A percentile compares a stretch with the other conserved stretches of the same genome.
phyloP scores from a whole-genome alignment of 2,329 filamentous ascomycete genomes.

The Colletotrichum zoysiae region DNA sequence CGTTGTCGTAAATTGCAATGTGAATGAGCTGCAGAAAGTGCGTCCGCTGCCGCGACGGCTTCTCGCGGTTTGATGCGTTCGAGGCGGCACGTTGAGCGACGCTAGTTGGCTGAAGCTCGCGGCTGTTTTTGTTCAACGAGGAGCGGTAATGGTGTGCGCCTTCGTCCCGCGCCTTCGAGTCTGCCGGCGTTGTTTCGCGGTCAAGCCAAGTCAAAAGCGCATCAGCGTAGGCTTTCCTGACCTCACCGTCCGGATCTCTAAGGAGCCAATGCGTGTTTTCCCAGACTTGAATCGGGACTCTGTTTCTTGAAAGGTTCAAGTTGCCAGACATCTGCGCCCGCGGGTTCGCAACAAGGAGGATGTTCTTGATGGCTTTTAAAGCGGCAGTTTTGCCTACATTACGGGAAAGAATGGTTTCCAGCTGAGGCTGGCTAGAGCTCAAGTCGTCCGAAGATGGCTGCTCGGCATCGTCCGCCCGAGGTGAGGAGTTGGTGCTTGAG shows the following conservation, averaged over 20 bases:
- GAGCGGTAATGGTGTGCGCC: slow-evolving; percentile 60
- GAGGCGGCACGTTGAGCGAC: slow-evolving; percentile 76
- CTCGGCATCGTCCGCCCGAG: slow-evolving; percentile 60
- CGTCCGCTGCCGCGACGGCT: slow-evolving; percentile 65
- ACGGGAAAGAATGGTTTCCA: slow-evolving; percentile 67
- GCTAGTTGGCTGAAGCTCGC: slow-evolving; percentile 56
- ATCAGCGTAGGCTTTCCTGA: slow-evolving; percentile 88
- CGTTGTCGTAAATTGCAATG: slow-evolving; percentile 89
- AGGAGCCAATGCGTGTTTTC: slow-evolving; percentile 97
- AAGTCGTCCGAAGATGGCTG: slow-evolving; percentile 52
- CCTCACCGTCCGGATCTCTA: slow-evolving; percentile 80
- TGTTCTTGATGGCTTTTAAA: slow-evolving; percentile 83
- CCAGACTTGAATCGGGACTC: slow-evolving; percentile 86
- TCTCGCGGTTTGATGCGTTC: slow-evolving; percentile 73
- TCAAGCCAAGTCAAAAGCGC: slow-evolving; percentile 87
- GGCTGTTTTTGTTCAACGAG: slow-evolving; percentile 54
- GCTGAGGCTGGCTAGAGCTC: slow-evolving; percentile 53
- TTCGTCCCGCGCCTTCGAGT: slow-evolving; percentile 73
- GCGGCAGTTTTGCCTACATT: slow-evolving; percentile 72
- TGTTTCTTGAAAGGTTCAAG: slow-evolving; percentile 76
- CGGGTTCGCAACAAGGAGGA: slow-evolving; percentile 84
- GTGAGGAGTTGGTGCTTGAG: slow-evolving; percentile 58
- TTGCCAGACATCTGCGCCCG: slow-evolving; percentile 69
- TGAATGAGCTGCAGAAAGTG: slow-evolving; percentile 87
- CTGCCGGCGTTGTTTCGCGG: slow-evolving; percentile 77